Base-by-base conservation (phyloP, 129 eudicot genomes). In the Flaveria ramosissima region DNA sequence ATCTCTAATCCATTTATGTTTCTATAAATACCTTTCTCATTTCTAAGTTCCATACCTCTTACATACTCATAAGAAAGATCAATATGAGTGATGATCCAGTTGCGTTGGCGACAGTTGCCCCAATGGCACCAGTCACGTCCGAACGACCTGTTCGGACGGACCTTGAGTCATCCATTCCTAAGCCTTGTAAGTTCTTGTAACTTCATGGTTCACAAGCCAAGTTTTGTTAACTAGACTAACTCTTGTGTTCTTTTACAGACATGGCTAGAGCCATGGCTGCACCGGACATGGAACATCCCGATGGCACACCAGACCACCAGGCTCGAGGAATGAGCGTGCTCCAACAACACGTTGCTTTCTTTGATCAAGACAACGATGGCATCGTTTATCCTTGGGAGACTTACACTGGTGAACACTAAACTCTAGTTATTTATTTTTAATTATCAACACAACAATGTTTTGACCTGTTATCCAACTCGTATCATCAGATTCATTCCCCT, bases 381-480 rank as follows among this genome's bases (percentile, higher is more conserved):
- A 76, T 85, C 62, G 60, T 88, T 13, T 88, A 88, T 80, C 92
- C 92, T 41, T 88, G 86, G 89, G 89, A 88, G 53, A 81, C 90
- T 74, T 88, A 70, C 74, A 13, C 36, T 0, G 88, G 92, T 88
- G 72, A 76, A 32, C 24, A 32, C 11, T 11, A 24, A 47, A 61
- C 45, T 62, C 8, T 27, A 24, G 4, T 60, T 60, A 60, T 3
- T 60, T 12, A 24, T 62, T 13, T 14, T 45, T 45, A 45, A 0
- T 11, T 45, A 45, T 45, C 50, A 9, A 2, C 12, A 45, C 13
- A 9, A 45, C 2, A 45, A 4, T n/a, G 23, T 17, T n/a, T 16
- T 53, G 2, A 53, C 11, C 8, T 15, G 60, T n/a, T 53, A 53
- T 1, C 2, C 23, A 61, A 61, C 36, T 61, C 16, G 7, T 3